Base-by-base conservation (phyloP, 129 eudicot genomes). In the Helianthus tuberosus region DNA sequence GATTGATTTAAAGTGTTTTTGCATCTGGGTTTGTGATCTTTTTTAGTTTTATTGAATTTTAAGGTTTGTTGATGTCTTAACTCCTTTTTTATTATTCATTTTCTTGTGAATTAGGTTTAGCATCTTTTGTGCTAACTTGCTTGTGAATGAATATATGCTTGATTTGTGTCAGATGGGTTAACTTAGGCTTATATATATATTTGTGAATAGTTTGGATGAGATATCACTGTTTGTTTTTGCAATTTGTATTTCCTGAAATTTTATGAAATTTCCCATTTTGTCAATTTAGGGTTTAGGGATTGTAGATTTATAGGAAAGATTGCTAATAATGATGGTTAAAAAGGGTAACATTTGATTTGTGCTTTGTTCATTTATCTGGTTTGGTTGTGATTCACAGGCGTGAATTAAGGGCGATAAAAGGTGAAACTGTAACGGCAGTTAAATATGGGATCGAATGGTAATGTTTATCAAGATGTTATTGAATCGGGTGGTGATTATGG, bases 361-460 rank as follows among this genome's bases (percentile, higher is more conserved):
- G 8, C 35, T 3, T 32, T 48, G 58, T 47, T 60, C 16, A 46
- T 15, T 11, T 25, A 38, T 17, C 2, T 55, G 76, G 75, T 58
- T 69, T 35, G 68, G 14, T 61, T 78, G 20, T 78, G 39, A 20
- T 69, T 68, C 47, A 5, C 83, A 83, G 86, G 77, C 20, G 66
- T 16, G 25, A 66, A 73, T 71, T 48, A 55, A 43, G 36, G 47
- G 50, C 5, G 13, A 17, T 32, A 64, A 23, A 64, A 78, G 50
- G 66, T 17, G 73, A 58, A 69, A 51, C 29, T 49, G 39, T 38
- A 41, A 52, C 20, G 25, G 25, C 72, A 46, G 14, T 64, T n/a
- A 17, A 48, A 15, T n/a, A 89, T 89, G 95, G 86, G 81, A 52
- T 83, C 95, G 20, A 86, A 86, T 50, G 81, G 91, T 64, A 81